Percentiles rank a stretch among this genome's conserved stretches.
Evolutionary conservation across 169 alveolate genomes (phyloP).

Genomic region (Plasmodium fragile): DNA sequence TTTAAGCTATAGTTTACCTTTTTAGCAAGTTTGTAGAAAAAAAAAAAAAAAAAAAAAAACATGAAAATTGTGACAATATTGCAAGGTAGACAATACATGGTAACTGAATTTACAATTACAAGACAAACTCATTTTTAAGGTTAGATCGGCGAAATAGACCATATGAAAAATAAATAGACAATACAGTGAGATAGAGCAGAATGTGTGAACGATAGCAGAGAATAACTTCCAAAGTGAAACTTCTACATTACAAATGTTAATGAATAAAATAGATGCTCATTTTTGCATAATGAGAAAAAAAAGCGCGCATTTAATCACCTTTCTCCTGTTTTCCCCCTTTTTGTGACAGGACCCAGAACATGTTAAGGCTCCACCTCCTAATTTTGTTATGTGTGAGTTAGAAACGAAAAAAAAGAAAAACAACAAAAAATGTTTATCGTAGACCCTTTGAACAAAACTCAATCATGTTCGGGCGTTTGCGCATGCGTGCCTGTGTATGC

Average conservation of each 20-base stretch:
- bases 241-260: neutral
- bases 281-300: neutral
- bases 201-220: neutral
- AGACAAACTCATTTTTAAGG: conserved; percentile 50
- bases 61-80: conserved; percentile 28
- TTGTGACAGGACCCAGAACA: conserved; percentile 48
- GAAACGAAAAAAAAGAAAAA: conserved; percentile 14
- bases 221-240: neutral
- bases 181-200: conserved; percentile 7
- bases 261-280: neutral
- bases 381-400: conserved; percentile 76
- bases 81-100: conserved; percentile 45
- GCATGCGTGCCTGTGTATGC: neutral
- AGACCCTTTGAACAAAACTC: neutral
- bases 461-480: neutral
- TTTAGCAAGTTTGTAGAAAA: conserved; percentile 20
- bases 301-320: neutral
- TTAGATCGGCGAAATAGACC: neutral
- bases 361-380: conserved; percentile 55
- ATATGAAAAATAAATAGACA: neutral
- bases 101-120: conserved; percentile 25
- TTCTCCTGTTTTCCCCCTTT: conserved; percentile 5
- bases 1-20: conserved; percentile 1
- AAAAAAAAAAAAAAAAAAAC: conserved; percentile 18
- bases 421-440: neutral